Evolutionary conservation across 177 flowering plant genomes (phyloP).

Genomic region (Tripterygium wilfordii): DNA sequence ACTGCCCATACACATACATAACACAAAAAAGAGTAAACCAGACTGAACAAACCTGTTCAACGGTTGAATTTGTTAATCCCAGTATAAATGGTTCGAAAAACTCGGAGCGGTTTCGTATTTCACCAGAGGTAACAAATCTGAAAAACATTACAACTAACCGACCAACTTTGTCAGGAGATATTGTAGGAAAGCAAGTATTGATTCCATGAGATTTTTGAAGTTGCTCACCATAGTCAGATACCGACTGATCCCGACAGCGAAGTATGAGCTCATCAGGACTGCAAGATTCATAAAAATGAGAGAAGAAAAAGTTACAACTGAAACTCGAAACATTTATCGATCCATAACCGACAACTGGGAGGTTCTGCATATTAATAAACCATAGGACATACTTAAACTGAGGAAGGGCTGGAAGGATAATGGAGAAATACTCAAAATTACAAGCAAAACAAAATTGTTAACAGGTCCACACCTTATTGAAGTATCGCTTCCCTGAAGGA

Average conservation of each 20-base stretch:
- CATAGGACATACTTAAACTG: too few relatives aligned
- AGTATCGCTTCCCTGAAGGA: conserved; percentile 56
- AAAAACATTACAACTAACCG: conserved; percentile 92
- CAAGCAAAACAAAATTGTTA: not conserved
- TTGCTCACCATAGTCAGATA: conserved; percentile 84
- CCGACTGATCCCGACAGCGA: conserved; percentile 76
- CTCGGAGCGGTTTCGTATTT: conserved; percentile 74
- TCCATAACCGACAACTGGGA: too few relatives aligned
- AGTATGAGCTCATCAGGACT: conserved; percentile 73
- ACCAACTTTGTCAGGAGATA: conserved; percentile 26
- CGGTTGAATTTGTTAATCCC: conserved; percentile 74
- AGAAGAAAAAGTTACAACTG: too few relatives aligned
- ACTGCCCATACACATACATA: too few relatives aligned
- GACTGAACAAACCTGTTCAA: conserved; percentile 68
- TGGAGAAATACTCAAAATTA: not conserved
- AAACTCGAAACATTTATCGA: too few relatives aligned
- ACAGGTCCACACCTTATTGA: conserved; percentile 62
- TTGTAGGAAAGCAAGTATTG: not conserved
- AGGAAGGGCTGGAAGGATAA: not conserved
- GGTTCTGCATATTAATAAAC: too few relatives aligned
- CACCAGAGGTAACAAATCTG: conserved; percentile 96
- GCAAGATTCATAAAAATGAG: conserved; percentile 14
- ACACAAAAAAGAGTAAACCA: too few relatives aligned
- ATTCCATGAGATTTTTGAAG: conserved; percentile 2
- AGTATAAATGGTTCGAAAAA: conserved; percentile 89